Evolutionary conservation across 495 filamentous ascomycete species (phyloP).

Genomic region (Daldinia loculata): DNA sequence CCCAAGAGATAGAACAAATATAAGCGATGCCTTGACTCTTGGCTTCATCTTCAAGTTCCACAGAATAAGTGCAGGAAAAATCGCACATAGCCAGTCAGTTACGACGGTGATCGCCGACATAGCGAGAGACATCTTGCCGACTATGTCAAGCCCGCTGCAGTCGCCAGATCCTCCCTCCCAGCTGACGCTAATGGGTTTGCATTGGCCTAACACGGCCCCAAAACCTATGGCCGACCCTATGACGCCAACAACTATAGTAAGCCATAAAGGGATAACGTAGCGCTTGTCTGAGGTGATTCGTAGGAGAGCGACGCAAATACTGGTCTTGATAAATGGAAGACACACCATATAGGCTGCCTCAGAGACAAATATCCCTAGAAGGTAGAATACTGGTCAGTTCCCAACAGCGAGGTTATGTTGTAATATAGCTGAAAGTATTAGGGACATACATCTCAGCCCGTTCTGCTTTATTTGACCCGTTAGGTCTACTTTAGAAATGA

Average conservation of each 20-base stretch:
- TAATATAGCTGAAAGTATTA: not conserved
- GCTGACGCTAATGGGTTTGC: conserved; percentile 21
- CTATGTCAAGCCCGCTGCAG: not conserved
- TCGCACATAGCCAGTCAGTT: conserved; percentile 31
- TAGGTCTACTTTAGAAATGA: not conserved
- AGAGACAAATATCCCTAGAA: conserved; percentile 25
- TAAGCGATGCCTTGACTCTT: conserved; percentile 28
- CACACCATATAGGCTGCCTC: conserved; percentile 12
- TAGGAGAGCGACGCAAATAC: conserved; percentile 32
- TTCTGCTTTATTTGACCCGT: not conserved
- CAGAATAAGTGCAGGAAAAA: conserved; percentile 25
- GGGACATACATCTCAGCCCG: conserved; percentile 21
- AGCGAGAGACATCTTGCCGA: not conserved
- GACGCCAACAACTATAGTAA: conserved; percentile 16
- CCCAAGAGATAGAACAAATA: conserved; percentile 33
- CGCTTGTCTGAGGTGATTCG: conserved; percentile 27
- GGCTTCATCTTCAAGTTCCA: conserved; percentile 38
- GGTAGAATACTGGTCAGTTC: conserved; percentile 3
- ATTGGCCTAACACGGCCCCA: conserved; percentile 12
- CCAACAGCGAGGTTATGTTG: not conserved
- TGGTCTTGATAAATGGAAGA: conserved; percentile 28
- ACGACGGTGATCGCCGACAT: conserved; percentile 21
- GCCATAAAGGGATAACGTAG: conserved; percentile 29
- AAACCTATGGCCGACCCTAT: conserved; percentile 8
- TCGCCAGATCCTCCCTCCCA: conserved; percentile 3